Percentiles rank a stretch among this genome's conserved stretches.
Conservation (phyloP, 495 filamentous ascomycete genomes). For the Monascus purpureus region DNA sequence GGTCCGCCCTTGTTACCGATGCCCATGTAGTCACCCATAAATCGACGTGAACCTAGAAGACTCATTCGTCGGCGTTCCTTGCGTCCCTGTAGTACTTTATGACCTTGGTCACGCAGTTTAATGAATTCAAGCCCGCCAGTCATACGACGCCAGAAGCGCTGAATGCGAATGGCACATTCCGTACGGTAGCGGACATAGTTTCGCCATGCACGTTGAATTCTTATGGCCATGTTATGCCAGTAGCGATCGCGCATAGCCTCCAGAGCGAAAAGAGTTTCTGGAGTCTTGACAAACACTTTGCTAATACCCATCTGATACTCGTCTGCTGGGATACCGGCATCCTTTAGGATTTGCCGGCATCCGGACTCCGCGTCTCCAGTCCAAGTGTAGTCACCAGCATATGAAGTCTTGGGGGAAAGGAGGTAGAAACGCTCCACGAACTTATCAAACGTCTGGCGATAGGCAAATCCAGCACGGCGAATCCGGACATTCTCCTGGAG, state of each 20-base stretch:
- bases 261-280: constrained; percentile 91
- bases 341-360: constrained; percentile 88
- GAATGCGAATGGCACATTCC: constrained; percentile 87
- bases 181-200: constrained; percentile 86
- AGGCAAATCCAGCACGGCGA: constrained; percentile 90
- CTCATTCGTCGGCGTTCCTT: constrained; percentile 89
- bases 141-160: constrained; percentile 87
- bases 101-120: constrained; percentile 80
- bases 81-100: constrained; percentile 61
- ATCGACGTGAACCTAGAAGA: constrained; percentile 78
- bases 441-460: constrained; percentile 95
- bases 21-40: constrained; percentile 91
- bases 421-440: constrained; percentile 97
- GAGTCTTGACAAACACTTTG: constrained; percentile 97
- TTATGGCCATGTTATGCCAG: constrained; percentile 98
- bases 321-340: constrained; percentile 84
- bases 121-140: constrained; percentile 78
- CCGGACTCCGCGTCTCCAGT: constrained; percentile 72
- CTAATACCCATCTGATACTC: constrained; percentile 96
- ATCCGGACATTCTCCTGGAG: constrained; percentile 98
- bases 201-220: constrained; percentile 94
- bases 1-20: constrained; percentile 66
- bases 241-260: constrained; percentile 96
- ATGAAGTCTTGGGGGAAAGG: constrained; percentile 84
- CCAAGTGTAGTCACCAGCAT: constrained; percentile 97